These are phyloP conservation scores for Carex scoparia DNA, from an alignment of 176 grass and related monocot species.

Conservation along the genomic window DNA sequence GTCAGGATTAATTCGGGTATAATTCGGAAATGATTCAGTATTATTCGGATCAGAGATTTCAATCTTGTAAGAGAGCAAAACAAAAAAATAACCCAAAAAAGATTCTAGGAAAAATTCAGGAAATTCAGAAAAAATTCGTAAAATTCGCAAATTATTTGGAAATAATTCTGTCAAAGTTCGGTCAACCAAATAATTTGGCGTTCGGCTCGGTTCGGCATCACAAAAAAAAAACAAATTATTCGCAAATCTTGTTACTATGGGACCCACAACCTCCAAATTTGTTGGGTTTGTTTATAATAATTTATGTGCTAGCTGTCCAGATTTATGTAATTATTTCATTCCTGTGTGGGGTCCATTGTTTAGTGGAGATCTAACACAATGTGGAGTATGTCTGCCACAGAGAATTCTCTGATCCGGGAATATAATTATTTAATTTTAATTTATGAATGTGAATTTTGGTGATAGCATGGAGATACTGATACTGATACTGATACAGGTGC, in stretches of 20 bases:
- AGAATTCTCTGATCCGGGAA: not conserved
- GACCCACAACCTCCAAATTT: not conserved
- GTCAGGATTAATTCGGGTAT: too few species aligned
- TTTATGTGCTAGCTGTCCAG: not conserved
- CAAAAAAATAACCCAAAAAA: too few species aligned
- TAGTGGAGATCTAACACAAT: not conserved
- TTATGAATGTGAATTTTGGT: not conserved
- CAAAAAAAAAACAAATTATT: too few species aligned
- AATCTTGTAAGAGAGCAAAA: too few species aligned
- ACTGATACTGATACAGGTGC: conserved; percentile 3
- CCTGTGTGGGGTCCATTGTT: not conserved
- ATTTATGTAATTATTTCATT: not conserved
- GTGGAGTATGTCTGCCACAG: not conserved
- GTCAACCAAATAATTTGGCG: too few species aligned
- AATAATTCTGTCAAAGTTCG: too few species aligned
- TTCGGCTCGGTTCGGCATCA: too few species aligned
- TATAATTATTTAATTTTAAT: not conserved
- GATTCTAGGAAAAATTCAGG: too few species aligned
- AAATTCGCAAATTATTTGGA: too few species aligned
- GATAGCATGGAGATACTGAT: not conserved
- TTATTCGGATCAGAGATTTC: too few species aligned
- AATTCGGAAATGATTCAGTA: too few species aligned
- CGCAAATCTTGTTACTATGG: not conserved
- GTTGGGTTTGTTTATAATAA: not conserved
- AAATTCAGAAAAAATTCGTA: too few species aligned